Evolutionary conservation across 2,329 filamentous ascomycete genomes (phyloP).

Genomic region (Clarireedia homoeocarpa): DNA sequence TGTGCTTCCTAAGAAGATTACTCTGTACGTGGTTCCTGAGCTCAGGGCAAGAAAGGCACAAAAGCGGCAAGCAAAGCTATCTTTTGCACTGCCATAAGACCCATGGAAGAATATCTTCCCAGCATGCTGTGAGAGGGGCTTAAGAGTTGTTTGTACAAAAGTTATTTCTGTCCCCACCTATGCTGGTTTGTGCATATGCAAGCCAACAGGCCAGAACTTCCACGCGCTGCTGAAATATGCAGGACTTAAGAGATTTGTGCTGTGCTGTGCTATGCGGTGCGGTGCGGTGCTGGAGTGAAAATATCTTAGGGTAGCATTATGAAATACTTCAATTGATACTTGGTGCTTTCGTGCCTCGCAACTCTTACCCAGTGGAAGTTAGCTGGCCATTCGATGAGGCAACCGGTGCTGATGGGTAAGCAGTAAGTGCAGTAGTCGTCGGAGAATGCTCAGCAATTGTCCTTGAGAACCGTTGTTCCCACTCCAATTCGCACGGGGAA

Average conservation of each 20-base stretch:
- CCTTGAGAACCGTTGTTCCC: not conserved
- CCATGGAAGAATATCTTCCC: not conserved
- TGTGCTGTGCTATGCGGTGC: not conserved
- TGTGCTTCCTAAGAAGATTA: not conserved
- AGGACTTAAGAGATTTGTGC: not conserved
- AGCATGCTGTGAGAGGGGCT: not conserved
- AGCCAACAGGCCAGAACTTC: slow-evolving; percentile 7
- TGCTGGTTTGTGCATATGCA: slow-evolving; percentile 6
- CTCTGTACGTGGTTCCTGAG: not conserved
- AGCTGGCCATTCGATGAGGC: not conserved
- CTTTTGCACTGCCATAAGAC: slow-evolving; percentile 3
- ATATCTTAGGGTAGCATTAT: too few species aligned
- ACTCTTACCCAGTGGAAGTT: too few species aligned
- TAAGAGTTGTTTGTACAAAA: slow-evolving; percentile 5
- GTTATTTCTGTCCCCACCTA: slow-evolving; percentile 6
- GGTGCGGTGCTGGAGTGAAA: not conserved
- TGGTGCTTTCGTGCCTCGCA: too few species aligned
- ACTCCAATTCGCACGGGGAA: slow-evolving; percentile 5
- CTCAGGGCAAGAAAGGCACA: not conserved
- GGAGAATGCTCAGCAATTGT: not conserved
- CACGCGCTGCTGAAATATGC: slow-evolving; percentile 7
- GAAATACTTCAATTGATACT: not conserved
- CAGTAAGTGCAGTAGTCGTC: not conserved
- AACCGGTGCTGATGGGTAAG: not conserved
- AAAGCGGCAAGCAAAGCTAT: slow-evolving; percentile 3